Evolutionary conservation across 371 early-diverging fungal genomes (phyloP).

Genomic region (Dinochytrium kinnereticum): DNA sequence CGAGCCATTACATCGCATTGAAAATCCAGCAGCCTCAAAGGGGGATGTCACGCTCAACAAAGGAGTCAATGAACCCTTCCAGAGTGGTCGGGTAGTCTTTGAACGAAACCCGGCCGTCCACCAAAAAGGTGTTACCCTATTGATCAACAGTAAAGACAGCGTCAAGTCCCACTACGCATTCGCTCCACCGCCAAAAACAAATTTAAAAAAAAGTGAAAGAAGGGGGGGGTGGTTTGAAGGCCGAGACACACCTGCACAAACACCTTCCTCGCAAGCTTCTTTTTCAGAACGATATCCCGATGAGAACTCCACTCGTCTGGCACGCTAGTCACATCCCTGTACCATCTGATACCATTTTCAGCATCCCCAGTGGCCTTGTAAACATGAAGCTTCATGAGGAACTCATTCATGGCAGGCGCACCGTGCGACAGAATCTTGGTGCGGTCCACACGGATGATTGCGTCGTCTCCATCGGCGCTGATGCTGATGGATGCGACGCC

Average conservation of each 20-base stretch:
- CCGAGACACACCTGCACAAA: conserved; percentile 58
- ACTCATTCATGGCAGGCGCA: conserved; percentile 58
- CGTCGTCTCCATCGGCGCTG: conserved; percentile 43
- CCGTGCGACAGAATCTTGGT: conserved; percentile 59
- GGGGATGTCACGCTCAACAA: conserved; percentile 52
- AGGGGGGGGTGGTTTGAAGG: too few relatives aligned
- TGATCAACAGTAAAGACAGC: not conserved
- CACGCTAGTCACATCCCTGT: conserved; percentile 58
- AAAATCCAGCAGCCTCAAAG: too few relatives aligned
- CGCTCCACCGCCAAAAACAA: too few relatives aligned
- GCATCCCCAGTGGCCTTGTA: conserved; percentile 67
- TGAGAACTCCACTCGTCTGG: conserved; percentile 56
- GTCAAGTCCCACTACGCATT: too few relatives aligned
- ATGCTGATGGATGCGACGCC: conserved; percentile 50
- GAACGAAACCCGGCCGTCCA: conserved; percentile 50
- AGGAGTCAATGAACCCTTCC: conserved; percentile 64
- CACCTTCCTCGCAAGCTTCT: conserved; percentile 64
- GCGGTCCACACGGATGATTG: conserved; percentile 58
- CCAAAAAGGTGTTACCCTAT: conserved; percentile 41
- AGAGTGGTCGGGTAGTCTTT: conserved; percentile 64
- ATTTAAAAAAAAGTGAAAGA: too few relatives aligned
- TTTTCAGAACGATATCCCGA: conserved; percentile 60
- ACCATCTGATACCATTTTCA: conserved; percentile 53
- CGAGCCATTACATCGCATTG: too few relatives aligned
- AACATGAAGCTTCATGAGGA: conserved; percentile 61